Evolutionary conservation across 2,329 filamentous ascomycete genomes (phyloP).

Genomic region (Paecilomyces fulvus): DNA sequence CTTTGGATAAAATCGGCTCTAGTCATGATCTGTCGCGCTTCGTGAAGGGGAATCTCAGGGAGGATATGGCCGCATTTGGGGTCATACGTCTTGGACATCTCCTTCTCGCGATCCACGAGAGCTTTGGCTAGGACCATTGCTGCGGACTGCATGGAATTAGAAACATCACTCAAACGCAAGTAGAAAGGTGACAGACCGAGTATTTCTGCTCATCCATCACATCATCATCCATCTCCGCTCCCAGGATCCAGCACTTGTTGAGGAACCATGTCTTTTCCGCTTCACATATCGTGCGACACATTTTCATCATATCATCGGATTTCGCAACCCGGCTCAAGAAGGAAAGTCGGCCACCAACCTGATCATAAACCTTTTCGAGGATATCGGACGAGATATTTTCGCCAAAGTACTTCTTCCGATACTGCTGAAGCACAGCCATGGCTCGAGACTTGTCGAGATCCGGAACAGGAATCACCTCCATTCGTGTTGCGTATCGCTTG

Average conservation of each 20-base stretch:
- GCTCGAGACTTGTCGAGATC: conserved; percentile 76
- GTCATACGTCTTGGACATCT: conserved; percentile 56
- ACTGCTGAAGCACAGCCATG: conserved; percentile 65
- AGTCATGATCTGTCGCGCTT: conserved; percentile 88
- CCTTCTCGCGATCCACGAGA: conserved; percentile 71
- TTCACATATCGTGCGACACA: conserved; percentile 64
- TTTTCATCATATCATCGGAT: conserved; percentile 66
- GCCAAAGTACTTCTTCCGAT: conserved; percentile 68
- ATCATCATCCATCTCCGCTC: conserved; percentile 80
- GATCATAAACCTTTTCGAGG: conserved; percentile 73
- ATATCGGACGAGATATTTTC: conserved; percentile 46
- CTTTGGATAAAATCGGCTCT: conserved; percentile 86
- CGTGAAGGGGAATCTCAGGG: conserved; percentile 71
- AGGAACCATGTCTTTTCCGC: conserved; percentile 71
- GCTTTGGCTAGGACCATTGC: conserved; percentile 90
- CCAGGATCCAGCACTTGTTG: conserved; percentile 71
- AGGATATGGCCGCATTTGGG: conserved; percentile 62
- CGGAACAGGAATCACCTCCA: conserved; percentile 82
- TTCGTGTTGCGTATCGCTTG: conserved; percentile 84
- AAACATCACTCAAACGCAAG: conserved; percentile 2
- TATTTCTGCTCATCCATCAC: conserved; percentile 98
- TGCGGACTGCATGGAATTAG: conserved; percentile 52
- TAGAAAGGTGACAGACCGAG: conserved; percentile 53
- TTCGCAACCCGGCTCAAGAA: conserved; percentile 90
- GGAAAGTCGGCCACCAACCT: conserved; percentile 77